Conservation (phyloP, 2,329 filamentous ascomycete species). For the Sporothrix dimorphospora region DNA sequence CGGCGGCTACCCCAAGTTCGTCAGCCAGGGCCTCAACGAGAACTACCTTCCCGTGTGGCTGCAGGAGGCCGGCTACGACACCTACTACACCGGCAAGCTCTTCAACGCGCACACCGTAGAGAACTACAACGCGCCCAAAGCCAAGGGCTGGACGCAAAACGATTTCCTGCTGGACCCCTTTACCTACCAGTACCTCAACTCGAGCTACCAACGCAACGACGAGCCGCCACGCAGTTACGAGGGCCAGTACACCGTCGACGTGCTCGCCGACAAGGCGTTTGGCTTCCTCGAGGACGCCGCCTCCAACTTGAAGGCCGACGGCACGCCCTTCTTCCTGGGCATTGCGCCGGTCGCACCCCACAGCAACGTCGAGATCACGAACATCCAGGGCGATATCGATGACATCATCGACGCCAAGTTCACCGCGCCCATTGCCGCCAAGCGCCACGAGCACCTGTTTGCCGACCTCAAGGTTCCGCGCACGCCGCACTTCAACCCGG, state of each 20-base stretch:
- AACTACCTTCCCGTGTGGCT: slow-evolving; percentile 73
- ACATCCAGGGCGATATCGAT: slow-evolving; percentile 29
- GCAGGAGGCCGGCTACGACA: slow-evolving; percentile 69
- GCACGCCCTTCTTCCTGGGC: slow-evolving; percentile 67
- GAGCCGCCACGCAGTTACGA: slow-evolving; percentile 58
- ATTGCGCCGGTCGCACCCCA: slow-evolving; percentile 71
- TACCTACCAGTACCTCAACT: slow-evolving; percentile 67
- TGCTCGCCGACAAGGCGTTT: slow-evolving; percentile 61
- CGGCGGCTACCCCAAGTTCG: slow-evolving; percentile 68
- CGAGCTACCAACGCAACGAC: slow-evolving; percentile 60
- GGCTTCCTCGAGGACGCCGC: slow-evolving; percentile 66
- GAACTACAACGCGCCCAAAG: slow-evolving; percentile 63
- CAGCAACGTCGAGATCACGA: slow-evolving; percentile 50
- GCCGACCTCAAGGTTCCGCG: slow-evolving; percentile 61
- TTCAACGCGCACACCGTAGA: slow-evolving; percentile 65
- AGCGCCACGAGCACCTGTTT: slow-evolving; percentile 66
- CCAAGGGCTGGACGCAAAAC: slow-evolving; percentile 62
- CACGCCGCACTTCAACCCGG: slow-evolving; percentile 68
- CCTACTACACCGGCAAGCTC: slow-evolving; percentile 74
- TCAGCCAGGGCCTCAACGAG: slow-evolving; percentile 65
- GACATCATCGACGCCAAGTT: slow-evolving; percentile 36
- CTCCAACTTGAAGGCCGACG: slow-evolving; percentile 46
- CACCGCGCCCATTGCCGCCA: slow-evolving; percentile 58
- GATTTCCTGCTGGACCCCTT: slow-evolving; percentile 62
- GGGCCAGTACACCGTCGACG: slow-evolving; percentile 58